phyloP scores from a whole-genome alignment of 208 protist species.

The Acanthamoeba royreba region DNA sequence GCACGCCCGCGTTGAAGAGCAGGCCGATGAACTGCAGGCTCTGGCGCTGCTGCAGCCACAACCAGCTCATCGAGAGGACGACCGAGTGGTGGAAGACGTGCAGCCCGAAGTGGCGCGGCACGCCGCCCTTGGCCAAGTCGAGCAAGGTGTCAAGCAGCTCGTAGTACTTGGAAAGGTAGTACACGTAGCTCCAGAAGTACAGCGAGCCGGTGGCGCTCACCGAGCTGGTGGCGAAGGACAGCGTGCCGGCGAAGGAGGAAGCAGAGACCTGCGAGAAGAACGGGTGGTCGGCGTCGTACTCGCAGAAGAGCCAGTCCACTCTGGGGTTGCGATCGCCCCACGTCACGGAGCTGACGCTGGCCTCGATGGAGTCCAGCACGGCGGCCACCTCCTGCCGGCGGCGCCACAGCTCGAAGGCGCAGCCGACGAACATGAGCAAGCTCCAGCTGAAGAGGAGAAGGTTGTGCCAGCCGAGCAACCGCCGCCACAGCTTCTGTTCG shows the following conservation, averaged over 20 bases:
- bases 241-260: neutral
- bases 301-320: neutral
- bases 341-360: no score
- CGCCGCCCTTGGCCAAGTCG: conserved; percentile 34
- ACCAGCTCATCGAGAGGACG: neutral
- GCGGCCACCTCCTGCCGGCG: no score
- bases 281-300: no score
- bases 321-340: no score
- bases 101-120: conserved; percentile 22
- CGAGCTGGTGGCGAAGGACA: neutral
- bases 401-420: no score
- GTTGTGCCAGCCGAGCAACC: no score
- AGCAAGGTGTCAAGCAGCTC: conserved; percentile 61
- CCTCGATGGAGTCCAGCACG: no score
- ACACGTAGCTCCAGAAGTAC: neutral
- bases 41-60: neutral
- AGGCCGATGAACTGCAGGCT: neutral
- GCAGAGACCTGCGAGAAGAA: no score
- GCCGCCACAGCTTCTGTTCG: no score
- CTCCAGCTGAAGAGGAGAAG: no score
- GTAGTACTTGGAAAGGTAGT: conserved; percentile 3
- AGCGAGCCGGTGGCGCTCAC: neutral
- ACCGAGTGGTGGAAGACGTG: conserved; percentile 55
- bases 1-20: neutral
- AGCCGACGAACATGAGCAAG: no score